These are phyloP conservation scores for Trypanosoma cruzi DNA, from an alignment of 208 protist species.

Conservation along the genomic window DNA sequence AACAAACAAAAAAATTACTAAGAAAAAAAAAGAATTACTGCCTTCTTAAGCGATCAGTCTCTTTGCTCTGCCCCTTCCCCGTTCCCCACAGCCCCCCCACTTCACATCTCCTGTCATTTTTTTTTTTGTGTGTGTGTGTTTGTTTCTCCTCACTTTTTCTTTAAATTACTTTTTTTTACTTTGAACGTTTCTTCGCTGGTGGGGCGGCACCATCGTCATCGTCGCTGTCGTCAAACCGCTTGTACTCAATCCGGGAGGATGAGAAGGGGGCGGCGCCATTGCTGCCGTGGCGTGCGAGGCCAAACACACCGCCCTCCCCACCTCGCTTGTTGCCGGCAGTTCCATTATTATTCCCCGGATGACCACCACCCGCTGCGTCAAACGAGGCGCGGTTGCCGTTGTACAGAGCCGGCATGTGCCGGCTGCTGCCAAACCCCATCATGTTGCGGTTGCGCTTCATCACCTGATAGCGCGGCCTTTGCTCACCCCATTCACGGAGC, in stretches of 20 bases:
- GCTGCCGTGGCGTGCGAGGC: slow-evolving; percentile 31
- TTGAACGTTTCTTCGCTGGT: slow-evolving; percentile 24
- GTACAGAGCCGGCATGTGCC: slow-evolving; percentile 48
- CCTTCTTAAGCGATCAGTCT: not conserved
- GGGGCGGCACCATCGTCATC: slow-evolving; percentile 47
- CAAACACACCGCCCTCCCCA: slow-evolving; percentile 33
- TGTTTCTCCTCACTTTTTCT: slow-evolving; percentile 6
- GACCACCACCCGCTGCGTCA: slow-evolving; percentile 6
- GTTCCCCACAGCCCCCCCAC: not conserved
- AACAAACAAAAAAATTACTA: not conserved
- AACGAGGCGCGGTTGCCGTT: slow-evolving; percentile 39
- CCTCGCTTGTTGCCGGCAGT: slow-evolving; percentile 20
- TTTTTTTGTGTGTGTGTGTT: slow-evolving; percentile 18
- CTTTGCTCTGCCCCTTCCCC: not conserved
- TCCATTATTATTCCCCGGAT: slow-evolving; percentile 17
- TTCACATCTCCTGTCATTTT: too few relatives aligned
- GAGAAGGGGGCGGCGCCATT: slow-evolving; percentile 37
- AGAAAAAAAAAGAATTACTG: not conserved
- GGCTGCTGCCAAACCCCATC: slow-evolving; percentile 36
- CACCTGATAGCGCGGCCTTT: slow-evolving; percentile 35
- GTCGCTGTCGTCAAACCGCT: slow-evolving; percentile 67
- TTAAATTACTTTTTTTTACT: slow-evolving; percentile 3
- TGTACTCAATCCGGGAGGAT: slow-evolving; percentile 42
- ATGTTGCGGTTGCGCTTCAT: slow-evolving; percentile 76
- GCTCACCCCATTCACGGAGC: slow-evolving; percentile 73